A percentile compares a stretch with the other conserved stretches of the same genome.
These are phyloP conservation scores for Tilletia indica DNA, from an alignment of 1,284 basidiomycete genomes.

Conservation along the genomic window DNA sequence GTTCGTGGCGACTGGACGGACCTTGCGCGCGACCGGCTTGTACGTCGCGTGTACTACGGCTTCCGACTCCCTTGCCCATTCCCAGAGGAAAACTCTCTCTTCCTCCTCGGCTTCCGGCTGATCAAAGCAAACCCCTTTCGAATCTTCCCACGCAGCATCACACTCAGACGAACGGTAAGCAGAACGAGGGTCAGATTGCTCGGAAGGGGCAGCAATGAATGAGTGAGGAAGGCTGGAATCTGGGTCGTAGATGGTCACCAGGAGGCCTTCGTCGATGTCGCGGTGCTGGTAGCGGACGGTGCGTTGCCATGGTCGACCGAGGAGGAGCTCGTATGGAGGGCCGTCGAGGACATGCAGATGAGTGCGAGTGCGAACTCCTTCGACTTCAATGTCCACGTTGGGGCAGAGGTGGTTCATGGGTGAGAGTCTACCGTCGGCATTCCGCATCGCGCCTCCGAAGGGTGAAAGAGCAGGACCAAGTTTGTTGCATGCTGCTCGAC, in stretches of 20 bases:
- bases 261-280: background rate
- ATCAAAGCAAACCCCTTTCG: background rate
- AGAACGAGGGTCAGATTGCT: background rate
- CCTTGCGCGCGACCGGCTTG: constrained; percentile 8
- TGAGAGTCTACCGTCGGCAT: background rate
- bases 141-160: background rate
- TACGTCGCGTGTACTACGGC: background rate
- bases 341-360: background rate
- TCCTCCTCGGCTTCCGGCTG: background rate
- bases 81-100: background rate
- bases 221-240: background rate
- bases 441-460: background rate
- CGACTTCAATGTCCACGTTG: background rate
- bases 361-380: background rate
- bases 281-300: background rate
- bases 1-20: background rate
- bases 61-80: too few species aligned
- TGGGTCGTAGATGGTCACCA: background rate
- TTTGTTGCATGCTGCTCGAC: background rate
- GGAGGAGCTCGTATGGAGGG: background rate
- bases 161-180: background rate
- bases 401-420: too few species aligned
- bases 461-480: background rate
- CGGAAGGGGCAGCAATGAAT: background rate
- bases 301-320: constrained; percentile 2